Conservation (phyloP, 108 stramenopile species). For the Nitzschia sp. region DNA sequence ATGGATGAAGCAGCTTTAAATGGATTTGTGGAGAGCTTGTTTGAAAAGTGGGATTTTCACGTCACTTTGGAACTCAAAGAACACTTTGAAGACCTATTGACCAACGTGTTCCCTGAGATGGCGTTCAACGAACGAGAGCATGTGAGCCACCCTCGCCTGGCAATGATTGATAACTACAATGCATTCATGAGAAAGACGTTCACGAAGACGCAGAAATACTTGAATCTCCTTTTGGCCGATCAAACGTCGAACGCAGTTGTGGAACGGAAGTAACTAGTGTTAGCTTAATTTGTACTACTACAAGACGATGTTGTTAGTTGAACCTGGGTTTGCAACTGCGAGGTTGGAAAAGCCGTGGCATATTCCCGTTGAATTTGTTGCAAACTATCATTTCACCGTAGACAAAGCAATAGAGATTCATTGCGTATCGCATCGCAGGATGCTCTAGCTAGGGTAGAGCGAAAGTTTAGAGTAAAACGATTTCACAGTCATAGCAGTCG, state of each 20-base stretch:
- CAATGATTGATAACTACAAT: conserved; percentile 27
- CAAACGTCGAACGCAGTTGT: not conserved
- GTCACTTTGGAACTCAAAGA: conserved; percentile 8
- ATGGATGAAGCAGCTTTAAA: not conserved
- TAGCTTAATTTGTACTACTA: too few relatives aligned
- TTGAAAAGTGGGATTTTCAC: conserved; percentile 14
- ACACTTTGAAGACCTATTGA: conserved; percentile 16
- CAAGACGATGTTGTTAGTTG: too few relatives aligned
- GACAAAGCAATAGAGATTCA: too few relatives aligned
- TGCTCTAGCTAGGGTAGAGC: too few relatives aligned
- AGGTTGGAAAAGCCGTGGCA: too few relatives aligned
- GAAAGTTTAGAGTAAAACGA: too few relatives aligned
- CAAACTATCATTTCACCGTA: too few relatives aligned
- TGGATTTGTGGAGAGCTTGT: not conserved
- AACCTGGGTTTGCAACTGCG: too few relatives aligned
- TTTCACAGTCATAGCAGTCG: too few relatives aligned
- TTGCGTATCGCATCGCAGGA: too few relatives aligned
- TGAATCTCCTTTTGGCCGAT: not conserved
- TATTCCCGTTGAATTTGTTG: too few relatives aligned
- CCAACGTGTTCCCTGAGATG: conserved; percentile 5
- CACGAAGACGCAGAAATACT: conserved; percentile 1
- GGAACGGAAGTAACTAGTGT: too few relatives aligned
- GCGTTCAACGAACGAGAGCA: conserved; percentile 6
- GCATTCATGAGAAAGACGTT: conserved; percentile 9
- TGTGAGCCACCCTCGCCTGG: conserved; percentile 9